Evolutionary conservation across 495 filamentous ascomycete genomes (phyloP), one percentile per base, ranked within the genome.

Genomic region (Penicillium riverlandense): DNA sequence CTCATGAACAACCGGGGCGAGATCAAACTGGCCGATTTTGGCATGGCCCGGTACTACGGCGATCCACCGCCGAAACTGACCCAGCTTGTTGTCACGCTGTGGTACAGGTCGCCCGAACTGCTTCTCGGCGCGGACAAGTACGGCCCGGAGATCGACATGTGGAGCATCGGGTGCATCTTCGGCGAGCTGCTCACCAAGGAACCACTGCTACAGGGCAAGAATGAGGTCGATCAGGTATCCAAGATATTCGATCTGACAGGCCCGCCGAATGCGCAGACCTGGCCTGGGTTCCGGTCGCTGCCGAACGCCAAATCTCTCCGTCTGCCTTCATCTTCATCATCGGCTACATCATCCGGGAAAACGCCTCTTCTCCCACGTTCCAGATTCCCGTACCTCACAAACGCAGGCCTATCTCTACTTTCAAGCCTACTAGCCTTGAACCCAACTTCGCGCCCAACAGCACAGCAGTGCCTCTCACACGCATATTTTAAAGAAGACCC

Each of bases 21-120:
- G 62, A 84, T 97, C 68, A 96, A 96, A 63, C 80, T 98, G 48
- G 92, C 92, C 36, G 92, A 98, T 65, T 98, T 98, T 55, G 92
- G 92, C 61, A 95, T 98, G 86, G 91, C 92, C 5, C 80, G 92
- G 22, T 90, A 90, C 71, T 85, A 83, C 47, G 86, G 86, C 29
- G 85, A 92, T 54, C 88, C 88, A 11, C 79, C 83, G 6, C 79
- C 82, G 0, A 86, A 91, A 37, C 74, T 97, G 41, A 96, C 92
- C 8, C 86, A 92, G 62, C 80, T 97, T 13, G 91, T 98, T 47
- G 92, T 97, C 13, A 98, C 92, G 6, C 81, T 98, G 7, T 98
- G 92, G 92, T 98, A 98, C 64, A 85, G 92, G 27, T 76, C 88
- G 0, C 92, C 92, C 0, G 92, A 97, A 61, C 75, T 98, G 12